A percentile compares a stretch with the other conserved stretches of the same genome.
Evolutionary conservation across 2,329 filamentous ascomycete species (phyloP).

Genomic region (Tolypocladium tropicale): DNA sequence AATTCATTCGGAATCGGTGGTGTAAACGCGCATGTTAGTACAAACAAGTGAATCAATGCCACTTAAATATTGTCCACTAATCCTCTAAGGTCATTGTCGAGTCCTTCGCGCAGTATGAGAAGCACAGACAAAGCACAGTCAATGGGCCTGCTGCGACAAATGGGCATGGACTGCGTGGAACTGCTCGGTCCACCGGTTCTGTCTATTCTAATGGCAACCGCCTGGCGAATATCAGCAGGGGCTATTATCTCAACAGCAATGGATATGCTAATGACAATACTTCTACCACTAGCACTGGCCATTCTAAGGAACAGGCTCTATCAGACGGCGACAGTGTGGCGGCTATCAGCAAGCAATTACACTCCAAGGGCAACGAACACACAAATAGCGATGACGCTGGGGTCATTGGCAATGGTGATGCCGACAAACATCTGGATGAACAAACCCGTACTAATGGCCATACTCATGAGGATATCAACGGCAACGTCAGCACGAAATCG

Average conservation of each 20-base stretch:
- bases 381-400: too few species aligned
- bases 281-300: neutral
- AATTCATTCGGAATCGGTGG: constrained; percentile 34
- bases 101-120: neutral
- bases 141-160: neutral
- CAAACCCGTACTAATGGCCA: neutral
- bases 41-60: neutral
- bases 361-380: too few species aligned
- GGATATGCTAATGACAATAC: neutral
- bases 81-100: neutral
- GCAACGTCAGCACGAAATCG: neutral
- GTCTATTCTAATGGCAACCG: neutral
- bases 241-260: neutral
- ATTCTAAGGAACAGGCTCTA: neutral
- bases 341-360: too few species aligned
- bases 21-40: constrained; percentile 30
- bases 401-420: too few species aligned
- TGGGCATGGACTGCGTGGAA: neutral
- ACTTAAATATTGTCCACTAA: neutral
- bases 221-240: too few species aligned
- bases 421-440: neutral
- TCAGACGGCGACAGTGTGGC: neutral
- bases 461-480: neutral
- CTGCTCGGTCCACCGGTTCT: neutral
- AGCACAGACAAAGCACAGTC: neutral